A percentile compares a stretch with the other conserved stretches of the same genome.
phyloP scores from a whole-genome alignment of 2,329 filamentous ascomycete genomes.

The Fusarium longipes region DNA sequence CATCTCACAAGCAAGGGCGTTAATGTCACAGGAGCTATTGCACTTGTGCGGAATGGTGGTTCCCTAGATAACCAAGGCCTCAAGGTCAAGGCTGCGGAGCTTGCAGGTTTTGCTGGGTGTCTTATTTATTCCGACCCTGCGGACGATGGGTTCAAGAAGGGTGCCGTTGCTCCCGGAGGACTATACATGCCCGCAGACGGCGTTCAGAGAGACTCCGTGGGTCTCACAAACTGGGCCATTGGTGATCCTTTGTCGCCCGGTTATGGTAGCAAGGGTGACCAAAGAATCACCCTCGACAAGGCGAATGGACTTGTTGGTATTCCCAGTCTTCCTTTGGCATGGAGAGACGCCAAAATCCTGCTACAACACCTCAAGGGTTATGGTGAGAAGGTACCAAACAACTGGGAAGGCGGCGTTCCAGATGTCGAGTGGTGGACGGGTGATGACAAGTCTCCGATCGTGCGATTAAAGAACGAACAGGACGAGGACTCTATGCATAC shows the following conservation, averaged over 20 bases:
- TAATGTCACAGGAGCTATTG: slow-evolving; percentile 81
- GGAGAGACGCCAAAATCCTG: slow-evolving; percentile 86
- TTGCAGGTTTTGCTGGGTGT: slow-evolving; percentile 86
- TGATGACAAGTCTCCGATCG: slow-evolving; percentile 76
- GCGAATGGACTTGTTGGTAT: slow-evolving; percentile 81
- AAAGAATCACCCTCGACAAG: slow-evolving; percentile 75
- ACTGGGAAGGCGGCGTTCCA: slow-evolving; percentile 82
- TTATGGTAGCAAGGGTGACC: slow-evolving; percentile 76
- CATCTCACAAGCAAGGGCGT: slow-evolving; percentile 76
- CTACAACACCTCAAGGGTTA: slow-evolving; percentile 80
- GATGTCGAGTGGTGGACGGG: slow-evolving; percentile 90
- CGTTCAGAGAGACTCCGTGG: slow-evolving; percentile 85
- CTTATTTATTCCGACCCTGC: slow-evolving; percentile 92
- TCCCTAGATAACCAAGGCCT: slow-evolving; percentile 77
- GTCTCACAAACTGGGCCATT: slow-evolving; percentile 82
- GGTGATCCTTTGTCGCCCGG: slow-evolving; percentile 95
- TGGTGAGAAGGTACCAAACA: slow-evolving; percentile 73
- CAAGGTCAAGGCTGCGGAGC: slow-evolving; percentile 90
- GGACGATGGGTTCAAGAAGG: slow-evolving; percentile 83
- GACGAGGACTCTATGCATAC: slow-evolving; percentile 84
- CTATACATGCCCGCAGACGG: slow-evolving; percentile 83
- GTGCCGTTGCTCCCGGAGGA: slow-evolving; percentile 79
- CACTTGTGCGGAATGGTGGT: slow-evolving; percentile 83
- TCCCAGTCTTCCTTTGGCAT: slow-evolving; percentile 88
- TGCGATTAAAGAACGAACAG: slow-evolving; percentile 87